Evolutionary conservation across 2,329 filamentous ascomycete species (phyloP), one percentile per base, ranked within the genome.

Genomic region (Dothideomycetidae sp.): DNA sequence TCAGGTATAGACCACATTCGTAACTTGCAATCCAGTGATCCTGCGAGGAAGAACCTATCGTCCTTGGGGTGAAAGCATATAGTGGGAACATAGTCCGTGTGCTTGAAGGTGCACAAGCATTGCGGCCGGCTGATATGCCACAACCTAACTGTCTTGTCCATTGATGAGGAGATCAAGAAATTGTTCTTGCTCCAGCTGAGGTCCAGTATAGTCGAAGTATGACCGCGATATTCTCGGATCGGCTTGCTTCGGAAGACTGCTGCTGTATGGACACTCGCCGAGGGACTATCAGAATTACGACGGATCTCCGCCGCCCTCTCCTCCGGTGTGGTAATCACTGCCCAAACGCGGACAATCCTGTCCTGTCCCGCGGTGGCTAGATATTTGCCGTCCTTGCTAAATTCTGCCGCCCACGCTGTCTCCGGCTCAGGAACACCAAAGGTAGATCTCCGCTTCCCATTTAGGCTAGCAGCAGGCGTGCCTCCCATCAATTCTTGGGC

Each of bases 181-280:
- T 93, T 93, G 59, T 98, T 98, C 60, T 96, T 98, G 63, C 88
- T 96, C 90, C 90, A 98, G 55, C 83, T 93, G 42, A 98, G 58
- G 53, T 93, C 88, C 46, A 98, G 62, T 4, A 98, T 75, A 48
- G 92, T 86, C 11, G 80, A 78, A 0, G 74, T 78, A 53, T 98
- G 90, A 3, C 85, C 86, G 37, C 71, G 63, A 46, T 90, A 94
- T 52, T 93, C 81, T 39, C 78, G 72, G 7, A 82, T 56, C 0
- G 86, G 82, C 50, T 81, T 80, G 34, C 73, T 73, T 45, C 76
- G 75, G 53, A 98, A 96, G 1, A 98, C 88, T 2, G 88, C 88
- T 1, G 90, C 88, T 48, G 81, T 92, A 32, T 96, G 63, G 4
- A 45, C 42, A 10, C 64, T 48, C 15, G 53, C 47, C 35, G 48